Conservation (phyloP, 345 rosid genomes). For the Fremontodendron californicum region DNA sequence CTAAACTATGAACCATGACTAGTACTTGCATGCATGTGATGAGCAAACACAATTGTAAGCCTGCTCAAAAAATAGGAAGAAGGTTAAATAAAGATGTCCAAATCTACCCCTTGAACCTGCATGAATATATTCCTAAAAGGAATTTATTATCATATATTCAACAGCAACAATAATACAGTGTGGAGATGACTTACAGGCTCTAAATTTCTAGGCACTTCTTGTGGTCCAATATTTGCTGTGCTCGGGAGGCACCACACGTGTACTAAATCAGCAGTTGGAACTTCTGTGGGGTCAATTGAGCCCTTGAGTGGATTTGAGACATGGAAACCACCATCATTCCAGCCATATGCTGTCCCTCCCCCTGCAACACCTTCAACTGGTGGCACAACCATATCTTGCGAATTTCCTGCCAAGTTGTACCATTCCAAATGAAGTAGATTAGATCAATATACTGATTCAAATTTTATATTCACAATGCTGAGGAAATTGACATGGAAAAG, state of each 20-base stretch:
- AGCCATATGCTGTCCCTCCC: slow-evolving; percentile 97
- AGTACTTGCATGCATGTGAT: not conserved
- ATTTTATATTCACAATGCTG: not conserved
- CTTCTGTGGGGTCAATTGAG: slow-evolving; percentile 54
- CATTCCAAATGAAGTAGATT: not conserved
- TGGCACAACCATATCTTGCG: slow-evolving; percentile 44
- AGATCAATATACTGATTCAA: not conserved
- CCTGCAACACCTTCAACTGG: slow-evolving; percentile 99
- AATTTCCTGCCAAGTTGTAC: slow-evolving; percentile 29
- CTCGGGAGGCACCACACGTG: slow-evolving; percentile 89
- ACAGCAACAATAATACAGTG: not conserved
- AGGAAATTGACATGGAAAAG: no score
- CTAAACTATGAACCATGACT: not conserved
- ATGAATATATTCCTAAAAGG: not conserved
- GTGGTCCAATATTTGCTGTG: slow-evolving; percentile 72
- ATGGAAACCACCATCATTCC: slow-evolving; percentile 54
- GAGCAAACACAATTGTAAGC: not conserved
- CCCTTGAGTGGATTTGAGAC: slow-evolving; percentile 40
- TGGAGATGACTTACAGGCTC: slow-evolving; percentile 62
- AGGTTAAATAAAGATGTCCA: not conserved
- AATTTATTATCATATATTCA: not conserved
- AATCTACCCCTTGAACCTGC: not conserved
- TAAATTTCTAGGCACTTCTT: slow-evolving; percentile 73
- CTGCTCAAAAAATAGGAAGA: not conserved
- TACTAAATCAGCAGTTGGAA: slow-evolving; percentile 69